A percentile compares a stretch with the other conserved stretches of the same genome.
Evolutionary conservation across 1,284 basidiomycete genomes (phyloP).

Genomic region (Marasmius oreades): DNA sequence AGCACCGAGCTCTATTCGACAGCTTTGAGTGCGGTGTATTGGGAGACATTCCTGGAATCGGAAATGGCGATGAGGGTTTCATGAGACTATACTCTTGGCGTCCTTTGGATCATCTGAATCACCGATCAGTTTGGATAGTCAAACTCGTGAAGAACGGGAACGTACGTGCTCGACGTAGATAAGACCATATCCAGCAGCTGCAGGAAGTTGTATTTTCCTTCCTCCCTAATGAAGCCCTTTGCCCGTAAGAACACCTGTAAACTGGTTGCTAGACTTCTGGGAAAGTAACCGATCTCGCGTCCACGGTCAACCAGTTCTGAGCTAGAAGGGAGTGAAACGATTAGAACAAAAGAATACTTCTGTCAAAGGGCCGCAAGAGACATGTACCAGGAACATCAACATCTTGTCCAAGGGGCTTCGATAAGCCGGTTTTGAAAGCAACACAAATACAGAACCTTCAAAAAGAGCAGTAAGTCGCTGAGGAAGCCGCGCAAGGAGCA

Average conservation of each 20-base stretch:
- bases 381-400: conserved; percentile 66
- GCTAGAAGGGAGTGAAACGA: conserved; percentile 30
- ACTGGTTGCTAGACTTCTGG: conserved; percentile 77
- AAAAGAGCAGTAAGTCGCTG: too few relatives aligned
- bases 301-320: conserved; percentile 59
- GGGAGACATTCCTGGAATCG: conserved; percentile 72
- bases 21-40: conserved; percentile 78
- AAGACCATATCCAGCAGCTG: conserved; percentile 74
- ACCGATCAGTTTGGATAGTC: not conserved
- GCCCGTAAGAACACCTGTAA: conserved; percentile 74
- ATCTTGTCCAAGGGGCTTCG: conserved; percentile 68
- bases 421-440: conserved; percentile 77
- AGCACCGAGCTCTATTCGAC: conserved; percentile 78
- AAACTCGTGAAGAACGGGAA: conserved; percentile 17
- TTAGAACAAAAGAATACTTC: not conserved
- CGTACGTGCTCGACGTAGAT: conserved; percentile 75
- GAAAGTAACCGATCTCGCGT: conserved; percentile 69
- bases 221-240: conserved; percentile 77
- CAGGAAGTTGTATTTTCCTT: conserved; percentile 68
- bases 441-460: conserved; percentile 64
- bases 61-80: conserved; percentile 65
- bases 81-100: conserved; percentile 43
- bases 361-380: not conserved
- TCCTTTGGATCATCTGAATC: conserved; percentile 46
- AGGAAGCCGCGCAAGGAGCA: too few relatives aligned